Conservation (phyloP, 345 rosid species). For the Leavenworthia alabamica region DNA sequence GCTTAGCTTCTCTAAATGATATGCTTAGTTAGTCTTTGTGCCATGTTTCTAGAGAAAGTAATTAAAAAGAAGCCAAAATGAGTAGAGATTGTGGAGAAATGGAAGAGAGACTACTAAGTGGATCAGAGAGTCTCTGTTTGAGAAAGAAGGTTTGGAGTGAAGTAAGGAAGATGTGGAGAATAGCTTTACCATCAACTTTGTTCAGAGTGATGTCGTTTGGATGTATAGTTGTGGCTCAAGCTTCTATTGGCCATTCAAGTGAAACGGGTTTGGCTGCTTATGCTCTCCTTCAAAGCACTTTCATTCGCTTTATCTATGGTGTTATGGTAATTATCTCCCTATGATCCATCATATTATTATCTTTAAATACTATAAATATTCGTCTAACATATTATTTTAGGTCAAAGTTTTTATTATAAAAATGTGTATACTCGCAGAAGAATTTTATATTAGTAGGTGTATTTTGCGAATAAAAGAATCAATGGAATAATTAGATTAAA, state of each 20-base stretch:
- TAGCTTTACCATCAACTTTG: slow-evolving; percentile 48
- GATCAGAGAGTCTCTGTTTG: slow-evolving; percentile 9
- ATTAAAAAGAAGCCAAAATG: no score
- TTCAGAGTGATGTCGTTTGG: slow-evolving; percentile 44
- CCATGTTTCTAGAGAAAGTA: background rate
- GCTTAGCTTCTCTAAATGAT: background rate
- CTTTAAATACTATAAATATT: background rate
- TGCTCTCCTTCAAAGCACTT: slow-evolving; percentile 43
- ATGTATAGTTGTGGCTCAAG: slow-evolving; percentile 45
- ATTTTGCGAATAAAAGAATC: no score
- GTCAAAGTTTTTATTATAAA: background rate
- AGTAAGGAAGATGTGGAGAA: slow-evolving; percentile 37
- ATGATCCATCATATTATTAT: background rate
- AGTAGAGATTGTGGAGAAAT: slow-evolving; percentile 21
- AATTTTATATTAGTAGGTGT: background rate
- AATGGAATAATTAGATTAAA: background rate
- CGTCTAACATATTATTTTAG: background rate
- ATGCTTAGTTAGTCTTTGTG: background rate
- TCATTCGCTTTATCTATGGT: slow-evolving; percentile 39
- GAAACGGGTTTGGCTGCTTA: slow-evolving; percentile 40
- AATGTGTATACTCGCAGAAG: background rate
- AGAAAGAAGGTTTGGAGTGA: slow-evolving; percentile 32
- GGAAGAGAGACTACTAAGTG: slow-evolving; percentile 27
- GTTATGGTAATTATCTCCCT: slow-evolving; percentile 33
- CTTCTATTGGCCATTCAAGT: slow-evolving; percentile 43